phyloP scores from a whole-genome alignment of 1,284 basidiomycete genomes.

The Amylostereum areolatum region DNA sequence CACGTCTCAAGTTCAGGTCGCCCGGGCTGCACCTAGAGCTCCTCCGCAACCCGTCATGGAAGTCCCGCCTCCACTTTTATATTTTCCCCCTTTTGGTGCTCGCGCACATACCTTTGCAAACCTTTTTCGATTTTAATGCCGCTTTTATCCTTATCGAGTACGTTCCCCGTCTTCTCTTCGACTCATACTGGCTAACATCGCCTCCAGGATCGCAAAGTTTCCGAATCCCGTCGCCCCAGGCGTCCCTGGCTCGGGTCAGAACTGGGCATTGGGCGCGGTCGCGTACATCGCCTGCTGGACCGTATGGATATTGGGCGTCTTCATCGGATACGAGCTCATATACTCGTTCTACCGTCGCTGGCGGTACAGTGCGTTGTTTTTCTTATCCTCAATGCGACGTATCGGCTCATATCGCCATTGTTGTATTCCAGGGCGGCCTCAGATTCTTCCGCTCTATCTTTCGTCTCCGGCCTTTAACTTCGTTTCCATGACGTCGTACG shows the following conservation, averaged over 20 bases:
- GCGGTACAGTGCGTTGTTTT: conserved; percentile 66
- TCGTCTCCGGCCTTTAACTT: conserved; percentile 72
- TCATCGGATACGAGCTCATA: conserved; percentile 72
- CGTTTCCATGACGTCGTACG: conserved; percentile 70
- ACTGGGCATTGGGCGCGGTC: conserved; percentile 73
- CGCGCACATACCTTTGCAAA: conserved; percentile 66
- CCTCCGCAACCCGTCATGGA: conserved; percentile 51
- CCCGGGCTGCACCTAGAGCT: conserved; percentile 59
- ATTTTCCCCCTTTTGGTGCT: conserved; percentile 63
- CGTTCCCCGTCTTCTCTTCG: conserved; percentile 27
- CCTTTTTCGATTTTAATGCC: conserved; percentile 78
- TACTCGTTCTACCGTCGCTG: conserved; percentile 78
- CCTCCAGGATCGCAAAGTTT: conserved; percentile 54
- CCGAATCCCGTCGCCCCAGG: conserved; percentile 64
- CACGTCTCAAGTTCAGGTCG: conserved; percentile 59
- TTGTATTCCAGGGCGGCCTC: conserved; percentile 60
- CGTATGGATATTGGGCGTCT: conserved; percentile 70
- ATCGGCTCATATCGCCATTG: background rate
- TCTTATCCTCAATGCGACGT: background rate
- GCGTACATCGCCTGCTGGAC: conserved; percentile 77
- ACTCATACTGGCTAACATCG: background rate
- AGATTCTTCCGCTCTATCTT: conserved; percentile 75
- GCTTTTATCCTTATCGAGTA: conserved; percentile 73
- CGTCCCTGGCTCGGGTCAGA: conserved; percentile 60
- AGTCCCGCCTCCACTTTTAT: conserved; percentile 56